phyloP scores from a whole-genome alignment of 257 asterid species.

The Prunella vulgaris region DNA sequence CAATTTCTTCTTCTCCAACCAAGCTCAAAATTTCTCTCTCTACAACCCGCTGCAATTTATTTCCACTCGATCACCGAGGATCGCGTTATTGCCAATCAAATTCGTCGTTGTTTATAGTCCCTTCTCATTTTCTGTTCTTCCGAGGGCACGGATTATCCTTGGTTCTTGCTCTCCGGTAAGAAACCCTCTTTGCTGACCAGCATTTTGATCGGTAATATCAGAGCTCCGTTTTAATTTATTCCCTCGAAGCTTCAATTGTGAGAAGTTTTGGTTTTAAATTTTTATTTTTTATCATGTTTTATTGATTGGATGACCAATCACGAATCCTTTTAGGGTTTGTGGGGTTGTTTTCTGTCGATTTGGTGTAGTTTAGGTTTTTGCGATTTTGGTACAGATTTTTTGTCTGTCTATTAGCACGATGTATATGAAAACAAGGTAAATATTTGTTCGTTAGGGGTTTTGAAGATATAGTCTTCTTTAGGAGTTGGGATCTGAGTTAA shows the following conservation, averaged over 20 bases:
- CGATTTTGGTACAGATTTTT: conserved; percentile 22
- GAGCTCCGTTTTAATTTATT: conserved; percentile 19
- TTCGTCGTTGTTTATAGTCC: conserved; percentile 23
- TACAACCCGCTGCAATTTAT: conserved; percentile 6
- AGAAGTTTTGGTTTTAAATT: conserved; percentile 11
- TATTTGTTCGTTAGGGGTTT: conserved; percentile 24
- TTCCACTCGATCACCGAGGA: conserved; percentile 28
- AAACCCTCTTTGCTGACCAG: conserved; percentile 21
- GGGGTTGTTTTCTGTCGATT: conserved; percentile 24
- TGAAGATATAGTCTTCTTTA: conserved; percentile 21
- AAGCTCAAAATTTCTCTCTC: conserved; percentile 22
- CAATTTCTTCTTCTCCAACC: conserved; percentile 34
- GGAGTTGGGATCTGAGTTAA: conserved; percentile 29
- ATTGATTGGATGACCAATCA: conserved; percentile 27
- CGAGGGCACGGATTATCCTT: conserved; percentile 29
- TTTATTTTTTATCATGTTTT: conserved; percentile 2
- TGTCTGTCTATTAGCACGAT: conserved; percentile 9
- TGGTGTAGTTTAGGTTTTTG: conserved; percentile 16
- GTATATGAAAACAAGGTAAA: conserved; percentile 27
- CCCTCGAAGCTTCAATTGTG: conserved; percentile 13
- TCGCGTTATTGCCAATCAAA: conserved; percentile 15
- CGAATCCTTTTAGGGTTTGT: conserved; percentile 51
- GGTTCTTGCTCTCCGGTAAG: conserved; percentile 48
- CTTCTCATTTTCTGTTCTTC: conserved; percentile 16
- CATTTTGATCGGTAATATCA: conserved; percentile 10